phyloP scores from a whole-genome alignment of 1,284 basidiomycete species.

The Ceratobasidium sp. region DNA sequence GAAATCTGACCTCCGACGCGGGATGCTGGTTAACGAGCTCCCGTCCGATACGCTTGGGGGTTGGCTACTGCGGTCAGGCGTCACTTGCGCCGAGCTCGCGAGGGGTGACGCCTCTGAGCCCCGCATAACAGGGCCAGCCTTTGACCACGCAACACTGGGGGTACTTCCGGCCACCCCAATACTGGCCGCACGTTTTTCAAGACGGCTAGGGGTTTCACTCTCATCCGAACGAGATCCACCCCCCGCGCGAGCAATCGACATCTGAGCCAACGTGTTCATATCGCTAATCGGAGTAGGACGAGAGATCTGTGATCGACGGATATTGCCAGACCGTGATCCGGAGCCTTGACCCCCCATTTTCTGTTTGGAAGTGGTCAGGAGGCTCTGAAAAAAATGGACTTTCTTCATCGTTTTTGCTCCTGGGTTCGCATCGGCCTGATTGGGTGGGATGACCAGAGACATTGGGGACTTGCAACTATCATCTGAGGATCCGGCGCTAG shows the following conservation, averaged over 20 bases:
- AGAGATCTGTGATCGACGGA: slow-evolving; percentile 46
- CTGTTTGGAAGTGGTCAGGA: slow-evolving; percentile 33
- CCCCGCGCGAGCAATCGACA: slow-evolving; percentile 17
- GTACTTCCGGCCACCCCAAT: slow-evolving; percentile 20
- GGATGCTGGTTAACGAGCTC: slow-evolving; percentile 40
- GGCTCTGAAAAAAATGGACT: slow-evolving; percentile 28
- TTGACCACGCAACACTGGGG: slow-evolving; percentile 24
- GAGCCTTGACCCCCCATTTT: slow-evolving; percentile 24
- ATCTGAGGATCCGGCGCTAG: slow-evolving; percentile 8
- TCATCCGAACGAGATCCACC: slow-evolving; percentile 12
- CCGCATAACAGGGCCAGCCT: background rate
- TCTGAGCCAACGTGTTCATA: slow-evolving; percentile 12
- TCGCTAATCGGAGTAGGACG: slow-evolving; percentile 46
- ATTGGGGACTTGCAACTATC: slow-evolving; percentile 2
- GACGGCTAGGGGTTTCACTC: background rate
- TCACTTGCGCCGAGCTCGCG: slow-evolving; percentile 33
- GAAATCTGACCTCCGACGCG: slow-evolving; percentile 45
- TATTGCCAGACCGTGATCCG: slow-evolving; percentile 20
- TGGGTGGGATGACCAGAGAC: background rate
- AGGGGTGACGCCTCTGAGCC: slow-evolving; percentile 4
- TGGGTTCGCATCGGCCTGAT: background rate
- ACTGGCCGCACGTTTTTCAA: slow-evolving; percentile 9
- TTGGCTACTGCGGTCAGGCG: slow-evolving; percentile 38
- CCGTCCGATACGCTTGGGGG: slow-evolving; percentile 32
- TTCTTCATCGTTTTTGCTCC: slow-evolving; percentile 19